phyloP scores from a whole-genome alignment of 169 alveolate species.

The Blepharisma undulans region DNA sequence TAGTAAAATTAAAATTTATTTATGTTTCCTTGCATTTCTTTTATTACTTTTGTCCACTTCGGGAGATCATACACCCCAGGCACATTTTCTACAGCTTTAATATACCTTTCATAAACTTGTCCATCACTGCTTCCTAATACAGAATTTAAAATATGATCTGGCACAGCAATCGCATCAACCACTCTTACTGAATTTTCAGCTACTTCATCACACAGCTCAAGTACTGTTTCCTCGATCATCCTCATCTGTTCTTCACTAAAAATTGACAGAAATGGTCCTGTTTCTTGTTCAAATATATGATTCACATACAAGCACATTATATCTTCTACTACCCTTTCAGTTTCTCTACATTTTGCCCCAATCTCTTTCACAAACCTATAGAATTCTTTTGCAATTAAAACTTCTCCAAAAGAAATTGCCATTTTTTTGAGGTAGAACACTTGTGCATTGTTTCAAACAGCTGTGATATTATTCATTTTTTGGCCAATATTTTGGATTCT shows the following conservation, averaged over 20 bases:
- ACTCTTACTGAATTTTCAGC: neutral
- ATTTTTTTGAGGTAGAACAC: neutral
- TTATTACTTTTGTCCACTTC: neutral
- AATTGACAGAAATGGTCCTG: neutral
- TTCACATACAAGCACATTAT: neutral
- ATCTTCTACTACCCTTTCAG: neutral
- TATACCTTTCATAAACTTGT: neutral
- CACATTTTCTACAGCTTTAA: constrained; percentile 16
- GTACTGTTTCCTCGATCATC: neutral
- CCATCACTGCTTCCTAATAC: constrained; percentile 15
- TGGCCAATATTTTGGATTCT: neutral
- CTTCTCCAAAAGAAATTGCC: neutral
- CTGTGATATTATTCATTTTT: neutral
- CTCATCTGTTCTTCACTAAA: neutral
- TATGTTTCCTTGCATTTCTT: neutral
- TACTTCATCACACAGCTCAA: constrained; percentile 20
- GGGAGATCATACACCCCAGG: constrained; percentile 17
- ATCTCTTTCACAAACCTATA: neutral
- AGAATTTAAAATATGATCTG: neutral
- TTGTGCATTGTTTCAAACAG: constrained; percentile 18
- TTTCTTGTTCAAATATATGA: neutral
- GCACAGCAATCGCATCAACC: constrained; percentile 33
- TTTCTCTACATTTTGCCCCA: neutral
- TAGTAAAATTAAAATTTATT: neutral
- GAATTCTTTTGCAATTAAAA: neutral